Conservation (phyloP, 805 yeast genomes). For the Teunomyces barrocoloradensis region DNA sequence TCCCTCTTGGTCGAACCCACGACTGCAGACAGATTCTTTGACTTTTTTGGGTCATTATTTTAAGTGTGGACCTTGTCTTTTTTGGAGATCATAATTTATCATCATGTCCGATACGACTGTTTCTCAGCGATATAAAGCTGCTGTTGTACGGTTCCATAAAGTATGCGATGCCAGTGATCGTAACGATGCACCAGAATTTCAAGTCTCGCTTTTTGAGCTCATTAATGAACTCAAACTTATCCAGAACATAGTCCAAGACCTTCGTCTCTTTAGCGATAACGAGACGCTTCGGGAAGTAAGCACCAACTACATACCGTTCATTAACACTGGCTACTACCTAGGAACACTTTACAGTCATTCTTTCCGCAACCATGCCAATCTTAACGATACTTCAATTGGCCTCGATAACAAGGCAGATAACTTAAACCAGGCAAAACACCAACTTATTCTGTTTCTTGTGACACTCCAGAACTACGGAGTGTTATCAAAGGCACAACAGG, state of each 20-base stretch:
- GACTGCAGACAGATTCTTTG: too few relatives aligned
- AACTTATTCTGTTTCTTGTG: constrained; percentile 35
- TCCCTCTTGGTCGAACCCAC: too few relatives aligned
- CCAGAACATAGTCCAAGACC: constrained; percentile 40
- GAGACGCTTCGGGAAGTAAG: constrained; percentile 69
- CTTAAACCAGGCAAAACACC: constrained; percentile 33
- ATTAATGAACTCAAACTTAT: constrained; percentile 47
- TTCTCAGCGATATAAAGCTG: constrained; percentile 11
- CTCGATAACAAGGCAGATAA: constrained; percentile 24
- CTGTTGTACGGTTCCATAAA: constrained; percentile 6
- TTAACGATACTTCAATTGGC: constrained; percentile 10
- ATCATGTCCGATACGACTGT: constrained; percentile 8
- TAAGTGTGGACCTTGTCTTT: too few relatives aligned
- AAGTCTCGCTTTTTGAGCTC: constrained; percentile 29
- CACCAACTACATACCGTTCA: constrained; percentile 59
- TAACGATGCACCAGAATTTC: constrained; percentile 44
- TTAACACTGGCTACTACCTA: constrained; percentile 58
- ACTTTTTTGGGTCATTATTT: too few relatives aligned
- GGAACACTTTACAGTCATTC: constrained; percentile 30
- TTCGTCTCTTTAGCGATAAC: constrained; percentile 66
- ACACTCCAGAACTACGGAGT: constrained; percentile 22
- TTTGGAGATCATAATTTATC: too few relatives aligned
- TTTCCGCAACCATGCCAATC: constrained; percentile 6
- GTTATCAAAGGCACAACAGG: constrained; percentile 34
- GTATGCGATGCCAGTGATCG: constrained; percentile 21